These are phyloP conservation scores for Colletotrichum destructivum DNA, from an alignment of 2,329 filamentous ascomycete genomes.

Conservation along the genomic window DNA sequence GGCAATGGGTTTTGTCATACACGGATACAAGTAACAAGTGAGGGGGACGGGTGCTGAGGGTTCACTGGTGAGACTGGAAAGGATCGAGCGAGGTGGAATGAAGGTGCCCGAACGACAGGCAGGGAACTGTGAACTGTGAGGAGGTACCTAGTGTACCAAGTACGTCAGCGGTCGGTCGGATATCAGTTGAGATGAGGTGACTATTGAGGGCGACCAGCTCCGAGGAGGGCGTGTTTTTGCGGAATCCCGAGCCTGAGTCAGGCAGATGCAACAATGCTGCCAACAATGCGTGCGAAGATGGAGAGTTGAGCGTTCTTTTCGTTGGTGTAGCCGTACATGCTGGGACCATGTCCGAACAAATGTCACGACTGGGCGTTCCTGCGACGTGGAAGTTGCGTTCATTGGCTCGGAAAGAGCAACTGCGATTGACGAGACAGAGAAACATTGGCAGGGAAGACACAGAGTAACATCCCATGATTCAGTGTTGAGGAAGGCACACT, in stretches of 20 bases:
- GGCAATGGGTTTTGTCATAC: constrained; percentile 12
- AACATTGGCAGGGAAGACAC: neutral
- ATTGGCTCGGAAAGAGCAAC: neutral
- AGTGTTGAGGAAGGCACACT: neutral
- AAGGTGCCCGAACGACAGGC: constrained; percentile 1
- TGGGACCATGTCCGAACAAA: too few relatives aligned
- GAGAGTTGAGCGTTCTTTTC: neutral
- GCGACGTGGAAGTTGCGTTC: neutral
- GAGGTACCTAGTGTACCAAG: constrained; percentile 12
- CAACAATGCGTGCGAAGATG: neutral
- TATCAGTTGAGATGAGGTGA: constrained; percentile 33
- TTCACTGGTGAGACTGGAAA: constrained; percentile 29
- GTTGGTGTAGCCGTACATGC: too few relatives aligned
- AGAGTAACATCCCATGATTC: neutral
- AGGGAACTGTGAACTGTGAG: neutral
- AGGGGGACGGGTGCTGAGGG: constrained; percentile 18
- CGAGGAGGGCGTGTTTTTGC: constrained; percentile 3
- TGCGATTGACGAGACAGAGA: neutral
- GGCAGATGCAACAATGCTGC: constrained; percentile 16
- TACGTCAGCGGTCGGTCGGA: constrained; percentile 34
- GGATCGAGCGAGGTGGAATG: constrained; percentile 10
- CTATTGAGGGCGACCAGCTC: constrained; percentile 13
- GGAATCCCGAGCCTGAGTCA: constrained; percentile 32
- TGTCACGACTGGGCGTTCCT: too few relatives aligned
- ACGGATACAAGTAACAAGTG: neutral